Percentiles rank a stretch among this genome's conserved stretches.
phyloP scores from a whole-genome alignment of 1,284 basidiomycete genomes.

The Trichosporon sp. region DNA sequence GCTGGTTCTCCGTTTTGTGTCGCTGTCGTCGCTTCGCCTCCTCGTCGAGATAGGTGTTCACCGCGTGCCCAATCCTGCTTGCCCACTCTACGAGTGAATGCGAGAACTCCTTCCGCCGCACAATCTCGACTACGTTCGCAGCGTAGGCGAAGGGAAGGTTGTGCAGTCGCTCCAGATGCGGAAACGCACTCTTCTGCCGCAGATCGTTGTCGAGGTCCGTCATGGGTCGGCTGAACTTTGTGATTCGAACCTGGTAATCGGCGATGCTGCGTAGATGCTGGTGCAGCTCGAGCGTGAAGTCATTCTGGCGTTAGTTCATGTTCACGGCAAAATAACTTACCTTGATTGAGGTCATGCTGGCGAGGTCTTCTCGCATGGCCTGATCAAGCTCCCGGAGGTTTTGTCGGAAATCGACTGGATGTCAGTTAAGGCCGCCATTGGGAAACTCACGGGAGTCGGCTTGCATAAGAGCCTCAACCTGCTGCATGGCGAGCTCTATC shows the following conservation, averaged over 20 bases:
- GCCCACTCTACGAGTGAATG: slow-evolving; percentile 66
- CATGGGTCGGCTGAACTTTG: slow-evolving; percentile 62
- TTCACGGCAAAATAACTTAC: slow-evolving; percentile 16
- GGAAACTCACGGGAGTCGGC: slow-evolving; percentile 11
- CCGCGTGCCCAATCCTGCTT: slow-evolving; percentile 69
- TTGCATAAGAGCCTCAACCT: slow-evolving; percentile 30
- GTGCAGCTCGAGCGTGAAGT: slow-evolving; percentile 67
- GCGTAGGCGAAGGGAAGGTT: slow-evolving; percentile 90
- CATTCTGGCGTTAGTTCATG: slow-evolving; percentile 57
- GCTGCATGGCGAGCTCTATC: slow-evolving; percentile 34
- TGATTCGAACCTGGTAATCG: slow-evolving; percentile 66
- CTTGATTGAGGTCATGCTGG: slow-evolving; percentile 41
- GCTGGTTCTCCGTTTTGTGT: slow-evolving; percentile 69
- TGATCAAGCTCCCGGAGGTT: slow-evolving; percentile 39
- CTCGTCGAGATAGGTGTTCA: slow-evolving; percentile 66
- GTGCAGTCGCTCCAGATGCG: slow-evolving; percentile 82
- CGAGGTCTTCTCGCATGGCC: slow-evolving; percentile 44
- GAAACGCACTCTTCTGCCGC: slow-evolving; percentile 64
- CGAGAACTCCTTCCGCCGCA: slow-evolving; percentile 83
- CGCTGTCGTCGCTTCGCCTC: slow-evolving; percentile 72
- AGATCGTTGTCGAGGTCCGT: slow-evolving; percentile 67
- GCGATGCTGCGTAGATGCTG: slow-evolving; percentile 65
- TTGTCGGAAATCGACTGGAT: slow-evolving; percentile 15
- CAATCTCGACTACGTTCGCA: slow-evolving; percentile 84
- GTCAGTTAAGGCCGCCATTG: background rate